Evolutionary conservation across 345 rosid genomes (phyloP).

Genomic region (Citrus trifoliata): DNA sequence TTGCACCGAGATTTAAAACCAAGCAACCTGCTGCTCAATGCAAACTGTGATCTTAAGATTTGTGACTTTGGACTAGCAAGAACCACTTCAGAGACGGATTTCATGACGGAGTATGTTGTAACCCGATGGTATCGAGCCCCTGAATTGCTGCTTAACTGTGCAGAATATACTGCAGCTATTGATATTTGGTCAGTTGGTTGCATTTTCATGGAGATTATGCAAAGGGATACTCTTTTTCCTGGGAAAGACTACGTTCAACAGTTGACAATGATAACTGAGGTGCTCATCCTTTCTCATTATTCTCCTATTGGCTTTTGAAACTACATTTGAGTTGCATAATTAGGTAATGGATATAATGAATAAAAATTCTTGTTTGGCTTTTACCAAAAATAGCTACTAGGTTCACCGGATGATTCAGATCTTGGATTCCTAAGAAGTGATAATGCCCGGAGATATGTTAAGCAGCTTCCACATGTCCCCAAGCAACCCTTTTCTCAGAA

Average conservation of each 20-base stretch:
- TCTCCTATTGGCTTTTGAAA: neutral
- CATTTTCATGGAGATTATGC: constrained; percentile 75
- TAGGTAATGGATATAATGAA: neutral
- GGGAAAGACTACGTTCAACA: constrained; percentile 94
- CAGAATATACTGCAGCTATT: constrained; percentile 76
- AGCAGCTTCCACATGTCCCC: constrained; percentile 67
- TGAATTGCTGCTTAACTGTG: constrained; percentile 68
- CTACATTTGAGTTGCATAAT: neutral
- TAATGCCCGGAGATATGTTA: constrained; percentile 73
- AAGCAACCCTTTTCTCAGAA: constrained; percentile 66
- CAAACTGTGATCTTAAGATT: constrained; percentile 69
- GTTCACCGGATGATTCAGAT: constrained; percentile 85
- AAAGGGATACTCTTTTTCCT: constrained; percentile 73
- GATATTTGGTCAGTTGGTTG: constrained; percentile 98
- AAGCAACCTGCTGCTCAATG: constrained; percentile 70
- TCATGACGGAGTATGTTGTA: constrained; percentile 87
- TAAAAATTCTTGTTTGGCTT: neutral
- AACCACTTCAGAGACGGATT: constrained; percentile 79
- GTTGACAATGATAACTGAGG: constrained; percentile 77
- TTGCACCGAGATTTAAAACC: constrained; percentile 90
- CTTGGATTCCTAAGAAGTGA: constrained; percentile 82
- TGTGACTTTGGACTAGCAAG: constrained; percentile 93
- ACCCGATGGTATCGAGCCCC: constrained; percentile 85
- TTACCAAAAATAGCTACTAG: constrained; percentile 50
- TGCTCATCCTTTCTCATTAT: constrained; percentile 20